Base-by-base conservation (phyloP, 2,329 filamentous ascomycete species). In the Sporothrix brasiliensis region DNA sequence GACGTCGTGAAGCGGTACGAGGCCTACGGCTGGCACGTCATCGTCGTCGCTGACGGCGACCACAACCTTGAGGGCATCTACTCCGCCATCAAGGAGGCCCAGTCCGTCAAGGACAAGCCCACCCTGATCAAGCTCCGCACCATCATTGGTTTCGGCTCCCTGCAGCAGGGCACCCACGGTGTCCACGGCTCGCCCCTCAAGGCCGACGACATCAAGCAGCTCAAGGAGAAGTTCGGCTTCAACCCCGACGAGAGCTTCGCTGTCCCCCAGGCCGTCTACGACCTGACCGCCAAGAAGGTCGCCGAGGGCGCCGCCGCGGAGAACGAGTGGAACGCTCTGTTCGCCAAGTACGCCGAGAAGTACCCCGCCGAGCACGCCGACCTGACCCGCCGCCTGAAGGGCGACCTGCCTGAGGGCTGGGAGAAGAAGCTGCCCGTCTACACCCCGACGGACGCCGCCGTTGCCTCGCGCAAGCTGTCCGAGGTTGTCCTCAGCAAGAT, bases 141-240 rank as follows among this genome's bases (percentile, higher is more conserved):
- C 80, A 98, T 92, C 81, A 99, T 99, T 80, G 95, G 95, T 78
- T 99, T 91, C 83, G 95, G 95, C 77, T 98, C 95, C 77, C 88
- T 91, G 82, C 89, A 95, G 78, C 88, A 97, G 86, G 95, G 95
- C 78, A 98, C 95, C 76, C 91, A 92, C 81, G 92, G 92, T 82
- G 95, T 99, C 74, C 95, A 99, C 88, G 95, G 95, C 77, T 93
- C 94, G 81, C 91, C 95, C 73, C 89, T 99, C 76, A 98, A 98
- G 89, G 88, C 89, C 75, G 94, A 97, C 77, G 95, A 99, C 81
- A 91, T 92, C 82, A 91, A 93, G 87, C 88, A 93, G 82, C 89
- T 98, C 81, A 99, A 99, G 91, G 78, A 88, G 82, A 93, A 92
- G 85, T 98, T 96, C 79, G 94, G 94, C 78, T 98, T 98, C 86